Base-by-base conservation (phyloP, 495 filamentous ascomycete species). In the Hypoxylon perforatum region DNA sequence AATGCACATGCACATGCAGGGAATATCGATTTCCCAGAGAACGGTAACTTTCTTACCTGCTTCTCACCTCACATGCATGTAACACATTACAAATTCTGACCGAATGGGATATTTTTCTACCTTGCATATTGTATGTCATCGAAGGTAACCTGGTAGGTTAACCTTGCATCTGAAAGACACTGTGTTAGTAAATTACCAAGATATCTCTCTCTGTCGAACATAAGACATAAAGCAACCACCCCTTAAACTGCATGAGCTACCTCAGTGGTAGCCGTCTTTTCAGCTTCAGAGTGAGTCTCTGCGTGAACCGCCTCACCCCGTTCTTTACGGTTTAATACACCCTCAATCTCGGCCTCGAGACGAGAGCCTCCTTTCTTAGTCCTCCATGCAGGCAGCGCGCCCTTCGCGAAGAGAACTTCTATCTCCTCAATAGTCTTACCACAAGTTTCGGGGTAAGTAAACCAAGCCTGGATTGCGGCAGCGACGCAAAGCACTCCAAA, bases 341-440 rank as follows among this genome's bases (percentile, higher is more conserved):
- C 77, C 66, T 81, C 67, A 17, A 82, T 80, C 67, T 77, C 77
- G 21, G 77, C 80, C 10, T 74, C 67, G 30, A 84, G 71, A 19
- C 80, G 75, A 22, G 76, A 78, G 41, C 75, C 73, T 19, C 86
- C 87, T 64, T 84, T 82, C 74, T 82, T 86, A 15, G 87, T 90
- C 46, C 82, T 80, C 87, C 87, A 90, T 4, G 86, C 79, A 59
- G 71, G 73, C 5, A 82, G 82, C 0, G 82, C 86, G 3, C 80
- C 84, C 10, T 78, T 75, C 28, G 74, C 75, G 64, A 92, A 93
- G 75, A 92, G 69, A 15, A 81, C 38, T 66, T 86, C 83, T 15
- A 92, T 84, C 74, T 92, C 91, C 73, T 94, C 91, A 11, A 92
- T 83, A 0, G 86, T 86, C 75, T 90, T 88, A 17, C 86, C 81